Percentiles rank a stretch among this genome's conserved stretches.
phyloP scores from a whole-genome alignment of 1,139 yeast species.

The Ogataea hybrid region DNA sequence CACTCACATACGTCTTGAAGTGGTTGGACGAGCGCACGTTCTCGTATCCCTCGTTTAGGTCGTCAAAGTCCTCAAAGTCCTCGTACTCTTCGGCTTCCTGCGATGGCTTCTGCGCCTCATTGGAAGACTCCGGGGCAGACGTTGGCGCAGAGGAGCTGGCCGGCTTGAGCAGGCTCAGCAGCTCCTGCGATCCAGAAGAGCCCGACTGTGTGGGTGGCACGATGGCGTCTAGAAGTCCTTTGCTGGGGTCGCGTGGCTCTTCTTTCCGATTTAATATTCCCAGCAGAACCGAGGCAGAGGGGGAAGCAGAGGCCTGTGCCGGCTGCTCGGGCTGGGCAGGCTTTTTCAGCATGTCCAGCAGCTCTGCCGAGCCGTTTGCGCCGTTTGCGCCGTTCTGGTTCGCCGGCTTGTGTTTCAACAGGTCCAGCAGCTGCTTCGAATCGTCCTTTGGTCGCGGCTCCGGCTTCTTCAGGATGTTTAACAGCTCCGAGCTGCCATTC shows the following conservation, averaged over 20 bases:
- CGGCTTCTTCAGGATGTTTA: conserved; percentile 9
- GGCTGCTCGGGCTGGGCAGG: not conserved
- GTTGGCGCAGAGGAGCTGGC: not conserved
- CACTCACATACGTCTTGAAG: conserved; percentile 18
- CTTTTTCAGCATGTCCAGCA: not conserved
- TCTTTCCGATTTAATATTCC: conserved; percentile 9
- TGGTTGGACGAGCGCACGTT: conserved; percentile 17
- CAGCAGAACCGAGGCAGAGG: conserved; percentile 13
- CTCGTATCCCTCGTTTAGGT: conserved; percentile 23
- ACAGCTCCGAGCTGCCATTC: conserved; percentile 5
- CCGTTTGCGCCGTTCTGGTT: not conserved
- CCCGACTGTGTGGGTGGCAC: conserved; percentile 3
- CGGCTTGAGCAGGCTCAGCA: not conserved
- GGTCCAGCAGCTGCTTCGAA: not conserved
- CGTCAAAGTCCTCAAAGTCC: conserved; percentile 26
- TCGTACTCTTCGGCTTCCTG: conserved; percentile 9
- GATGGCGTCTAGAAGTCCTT: conserved; percentile 16
- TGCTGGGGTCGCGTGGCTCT: conserved; percentile 8
- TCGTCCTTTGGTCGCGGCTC: not conserved
- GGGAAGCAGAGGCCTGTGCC: not conserved
- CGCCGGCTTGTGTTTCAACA: not conserved
- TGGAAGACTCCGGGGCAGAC: not conserved
- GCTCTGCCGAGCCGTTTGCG: conserved; percentile 1
- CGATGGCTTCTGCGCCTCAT: not conserved
- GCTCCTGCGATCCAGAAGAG: not conserved